Base-by-base conservation (phyloP, 1,139 yeast genomes). In the Geotrichum histeridarum region DNA sequence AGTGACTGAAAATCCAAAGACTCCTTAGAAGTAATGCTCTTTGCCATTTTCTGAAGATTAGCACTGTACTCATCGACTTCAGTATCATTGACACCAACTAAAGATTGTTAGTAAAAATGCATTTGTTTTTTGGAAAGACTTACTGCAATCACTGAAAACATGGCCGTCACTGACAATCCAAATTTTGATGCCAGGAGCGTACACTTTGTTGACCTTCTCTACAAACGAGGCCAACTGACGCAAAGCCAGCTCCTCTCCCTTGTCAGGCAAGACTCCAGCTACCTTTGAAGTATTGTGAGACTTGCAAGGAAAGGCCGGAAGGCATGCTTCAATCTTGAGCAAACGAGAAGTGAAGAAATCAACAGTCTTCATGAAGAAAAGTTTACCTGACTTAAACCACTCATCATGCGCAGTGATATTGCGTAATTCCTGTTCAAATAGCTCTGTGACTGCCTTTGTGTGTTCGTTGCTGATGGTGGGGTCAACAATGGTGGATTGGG, bases 111-210 rank as follows among this genome's bases (percentile, higher is more conserved):
- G 27, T 22, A 3, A 22, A 22, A 22, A 22, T 5, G 27, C 27
- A 22, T 5, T 22, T 5, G 4, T 22, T 22, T 3, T 3, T 22
- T 22, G 27, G 5, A 22, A 3, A 22, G 3, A 22, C 27, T 22
- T 22, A 22, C 27, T 52, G 39, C 57, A 55, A 31, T 55, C 57
- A 22, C 57, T 55, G 30, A 55, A 55, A 18, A 55, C 57, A 37
- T 55, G 57, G 15, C 57, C 57, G 27, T 55, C 57, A 35, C 55
- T 51, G 30, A 55, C 51, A 46, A 55, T 33, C 57, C 57, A 55
- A 33, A 55, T 48, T 33, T 55, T 55, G 17, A 55, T 49, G 5
- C 57, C 57, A 14, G 57, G 57, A 12, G 55, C 42, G 31, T 55
- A 55, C 12, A 52, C 44, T 15, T 48, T n/a, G 15, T 49, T 30